Percentiles rank a stretch among this genome's conserved stretches.
These are phyloP conservation scores for Plasmodium fragile DNA, from an alignment of 169 alveolate genomes.

Conservation along the genomic window DNA sequence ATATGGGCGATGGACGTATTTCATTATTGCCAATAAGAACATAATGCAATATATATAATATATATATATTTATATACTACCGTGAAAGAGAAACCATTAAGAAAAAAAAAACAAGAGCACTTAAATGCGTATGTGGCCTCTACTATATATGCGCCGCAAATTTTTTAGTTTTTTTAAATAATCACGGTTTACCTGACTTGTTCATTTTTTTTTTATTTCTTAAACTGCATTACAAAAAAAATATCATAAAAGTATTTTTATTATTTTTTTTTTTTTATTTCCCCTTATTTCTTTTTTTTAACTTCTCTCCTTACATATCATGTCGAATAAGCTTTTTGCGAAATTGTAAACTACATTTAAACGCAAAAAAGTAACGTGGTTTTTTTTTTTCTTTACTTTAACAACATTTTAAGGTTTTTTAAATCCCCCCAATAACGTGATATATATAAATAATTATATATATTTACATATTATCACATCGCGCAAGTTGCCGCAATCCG, in stretches of 20 bases:
- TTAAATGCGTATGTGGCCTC: background rate
- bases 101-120: background rate
- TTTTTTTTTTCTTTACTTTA: constrained; percentile 3
- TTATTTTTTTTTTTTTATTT: too few relatives aligned
- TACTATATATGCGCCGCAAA: background rate
- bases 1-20: background rate
- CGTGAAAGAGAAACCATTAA: background rate
- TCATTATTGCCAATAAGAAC: background rate
- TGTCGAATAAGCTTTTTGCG: background rate
- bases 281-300: too few relatives aligned
- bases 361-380: background rate
- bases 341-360: background rate
- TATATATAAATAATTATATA: constrained; percentile 8
- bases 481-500: background rate
- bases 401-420: background rate
- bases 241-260: background rate
- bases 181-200: background rate
- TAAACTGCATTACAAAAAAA: background rate
- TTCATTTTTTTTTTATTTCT: background rate
- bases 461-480: background rate
- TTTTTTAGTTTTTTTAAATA: too few relatives aligned
- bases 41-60: background rate
- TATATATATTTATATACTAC: background rate
- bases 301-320: background rate
- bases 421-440: background rate